Percentiles rank a stretch among this genome's conserved stretches.
Conservation (phyloP, 768 basidiomycete species). For the Lentinula edodes region DNA sequence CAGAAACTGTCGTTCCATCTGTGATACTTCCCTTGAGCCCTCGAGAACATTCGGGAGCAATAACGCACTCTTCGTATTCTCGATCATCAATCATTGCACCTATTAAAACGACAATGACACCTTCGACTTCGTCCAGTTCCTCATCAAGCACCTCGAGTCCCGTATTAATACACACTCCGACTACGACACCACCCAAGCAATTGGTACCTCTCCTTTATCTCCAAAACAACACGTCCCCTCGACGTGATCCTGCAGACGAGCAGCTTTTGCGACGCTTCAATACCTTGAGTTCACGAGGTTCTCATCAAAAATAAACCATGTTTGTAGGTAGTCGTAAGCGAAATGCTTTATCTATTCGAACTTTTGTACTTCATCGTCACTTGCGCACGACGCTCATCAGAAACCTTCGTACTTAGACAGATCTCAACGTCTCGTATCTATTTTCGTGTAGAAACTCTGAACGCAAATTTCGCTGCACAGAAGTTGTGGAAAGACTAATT, state of each 20-base stretch:
- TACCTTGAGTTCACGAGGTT: not conserved
- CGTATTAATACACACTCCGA: slow-evolving; percentile 15
- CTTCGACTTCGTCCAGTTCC: slow-evolving; percentile 29
- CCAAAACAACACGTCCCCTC: slow-evolving; percentile 45
- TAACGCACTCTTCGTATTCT: slow-evolving; percentile 17
- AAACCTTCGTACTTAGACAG: too few species aligned
- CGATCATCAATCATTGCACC: slow-evolving; percentile 20
- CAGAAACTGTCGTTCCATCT: not conserved
- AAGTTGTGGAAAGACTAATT: too few species aligned
- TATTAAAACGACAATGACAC: slow-evolving; percentile 22
- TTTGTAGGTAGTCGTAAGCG: too few species aligned
- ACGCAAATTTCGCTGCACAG: too few species aligned
- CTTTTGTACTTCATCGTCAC: too few species aligned
- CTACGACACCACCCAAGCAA: slow-evolving; percentile 18
- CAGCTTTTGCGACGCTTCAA: slow-evolving; percentile 53
- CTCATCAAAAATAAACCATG: not conserved
- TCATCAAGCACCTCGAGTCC: slow-evolving; percentile 34
- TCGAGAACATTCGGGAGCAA: slow-evolving; percentile 15
- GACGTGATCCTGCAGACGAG: slow-evolving; percentile 61
- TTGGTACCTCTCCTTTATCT: slow-evolving; percentile 65
- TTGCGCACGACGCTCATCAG: too few species aligned
- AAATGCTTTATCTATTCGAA: too few species aligned
- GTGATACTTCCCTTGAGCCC: not conserved
- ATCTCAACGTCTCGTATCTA: too few species aligned
- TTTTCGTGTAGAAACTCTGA: too few species aligned